phyloP scores from a whole-genome alignment of 208 protist species.

The Trypanosoma brucei region DNA sequence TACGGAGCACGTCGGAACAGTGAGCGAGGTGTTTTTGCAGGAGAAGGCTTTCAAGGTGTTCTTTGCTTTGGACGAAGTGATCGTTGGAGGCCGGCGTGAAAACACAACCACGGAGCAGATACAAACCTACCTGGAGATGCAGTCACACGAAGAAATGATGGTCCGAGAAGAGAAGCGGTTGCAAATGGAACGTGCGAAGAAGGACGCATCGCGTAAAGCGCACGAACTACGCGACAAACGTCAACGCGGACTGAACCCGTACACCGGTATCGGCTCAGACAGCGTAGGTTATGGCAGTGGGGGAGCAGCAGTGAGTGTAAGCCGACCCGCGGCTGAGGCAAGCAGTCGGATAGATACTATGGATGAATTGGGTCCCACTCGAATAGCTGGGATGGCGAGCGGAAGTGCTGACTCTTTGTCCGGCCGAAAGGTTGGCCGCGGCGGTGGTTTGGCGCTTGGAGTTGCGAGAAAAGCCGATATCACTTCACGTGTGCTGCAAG shows the following conservation, averaged over 20 bases:
- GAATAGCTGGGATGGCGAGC: background rate
- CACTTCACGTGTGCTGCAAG: conserved; percentile 67
- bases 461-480: conserved; percentile 67
- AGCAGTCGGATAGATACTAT: background rate
- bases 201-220: conserved; percentile 80
- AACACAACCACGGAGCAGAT: conserved; percentile 93
- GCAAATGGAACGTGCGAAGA: conserved; percentile 90
- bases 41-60: conserved; percentile 91
- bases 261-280: conserved; percentile 77
- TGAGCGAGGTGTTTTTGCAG: conserved; percentile 75
- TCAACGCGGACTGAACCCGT: conserved; percentile 40
- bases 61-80: conserved; percentile 97
- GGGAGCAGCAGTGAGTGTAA: conserved; percentile 13
- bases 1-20: conserved; percentile 83
- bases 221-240: conserved; percentile 74
- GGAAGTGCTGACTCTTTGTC: conserved; percentile 1
- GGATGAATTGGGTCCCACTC: no score
- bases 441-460: conserved; percentile 65
- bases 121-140: conserved; percentile 95
- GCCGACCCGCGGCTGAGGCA: background rate
- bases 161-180: conserved; percentile 72
- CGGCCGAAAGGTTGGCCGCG: conserved; percentile 20
- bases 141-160: conserved; percentile 94
- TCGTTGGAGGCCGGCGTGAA: conserved; percentile 93
- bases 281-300: conserved; percentile 37